Evolutionary conservation across 306 rosid genomes (phyloP).

Genomic region (Cucumis hystrix): DNA sequence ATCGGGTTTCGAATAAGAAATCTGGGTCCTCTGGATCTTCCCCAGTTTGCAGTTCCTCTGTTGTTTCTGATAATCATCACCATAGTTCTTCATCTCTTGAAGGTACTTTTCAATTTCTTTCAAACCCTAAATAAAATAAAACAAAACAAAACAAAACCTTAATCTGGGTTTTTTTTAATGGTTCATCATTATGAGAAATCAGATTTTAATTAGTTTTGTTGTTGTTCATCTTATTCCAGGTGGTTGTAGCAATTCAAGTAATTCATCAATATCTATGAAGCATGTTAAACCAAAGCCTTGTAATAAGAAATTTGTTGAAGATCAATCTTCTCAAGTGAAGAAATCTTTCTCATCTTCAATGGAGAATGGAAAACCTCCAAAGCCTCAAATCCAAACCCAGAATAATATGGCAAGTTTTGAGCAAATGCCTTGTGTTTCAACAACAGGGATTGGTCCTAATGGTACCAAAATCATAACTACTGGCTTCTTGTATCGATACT

Average conservation of each 20-base stretch:
- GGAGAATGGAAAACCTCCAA: conserved; percentile 25
- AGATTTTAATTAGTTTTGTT: background rate
- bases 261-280: conserved; percentile 7
- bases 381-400: conserved; percentile 7
- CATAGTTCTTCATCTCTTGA: conserved; percentile 31
- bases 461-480: conserved; percentile 37
- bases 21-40: conserved; percentile 30
- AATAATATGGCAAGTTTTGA: conserved; percentile 6
- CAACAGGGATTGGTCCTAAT: conserved; percentile 55
- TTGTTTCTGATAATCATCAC: conserved; percentile 24
- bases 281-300: background rate
- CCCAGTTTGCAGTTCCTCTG: conserved; percentile 39
- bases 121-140: too few species aligned
- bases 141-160: too few species aligned
- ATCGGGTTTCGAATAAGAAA: background rate
- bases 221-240: conserved; percentile 17
- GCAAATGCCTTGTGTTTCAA: conserved; percentile 61
- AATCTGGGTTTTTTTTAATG: too few species aligned
- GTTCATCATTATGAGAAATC: background rate
- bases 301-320: background rate
- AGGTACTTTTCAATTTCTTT: conserved; percentile 23
- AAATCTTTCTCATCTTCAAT: background rate
- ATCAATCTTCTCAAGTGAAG: background rate
- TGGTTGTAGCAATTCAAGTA: conserved; percentile 41
- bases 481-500: conserved; percentile 51